A percentile compares a stretch with the other conserved stretches of the same genome.
Evolutionary conservation across 768 basidiomycete species (phyloP).

Genomic region (Boletus sp.): DNA sequence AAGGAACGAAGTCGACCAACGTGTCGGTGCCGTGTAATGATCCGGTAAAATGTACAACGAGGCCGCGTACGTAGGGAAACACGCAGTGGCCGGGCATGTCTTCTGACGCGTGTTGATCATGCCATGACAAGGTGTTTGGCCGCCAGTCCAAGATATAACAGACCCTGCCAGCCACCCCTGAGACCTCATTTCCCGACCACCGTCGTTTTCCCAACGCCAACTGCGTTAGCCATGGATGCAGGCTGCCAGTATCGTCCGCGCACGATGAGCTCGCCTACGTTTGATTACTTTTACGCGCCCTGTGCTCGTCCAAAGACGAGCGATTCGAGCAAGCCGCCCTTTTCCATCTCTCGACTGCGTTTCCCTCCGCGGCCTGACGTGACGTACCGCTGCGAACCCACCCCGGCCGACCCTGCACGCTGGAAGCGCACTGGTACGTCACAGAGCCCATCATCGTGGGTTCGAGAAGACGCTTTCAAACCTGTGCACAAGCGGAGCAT

Average conservation of each 20-base stretch:
- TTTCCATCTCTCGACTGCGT: constrained; percentile 17
- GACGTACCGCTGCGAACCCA: constrained; percentile 16
- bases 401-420: constrained; percentile 11
- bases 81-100: constrained; percentile 21
- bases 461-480: constrained; percentile 47
- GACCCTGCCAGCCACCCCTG: constrained; percentile 17
- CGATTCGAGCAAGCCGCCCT: constrained; percentile 11
- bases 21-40: constrained; percentile 24
- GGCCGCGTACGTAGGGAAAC: constrained; percentile 29
- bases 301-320: constrained; percentile 23
- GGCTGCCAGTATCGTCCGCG: constrained; percentile 30
- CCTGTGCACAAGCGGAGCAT: constrained; percentile 49
- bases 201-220: not conserved
- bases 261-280: constrained; percentile 17
- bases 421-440: constrained; percentile 31
- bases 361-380: constrained; percentile 21
- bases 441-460: constrained; percentile 36
- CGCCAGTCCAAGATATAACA: constrained; percentile 33
- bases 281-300: constrained; percentile 16
- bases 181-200: constrained; percentile 8
- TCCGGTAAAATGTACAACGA: constrained; percentile 22
- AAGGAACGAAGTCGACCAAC: constrained; percentile 21
- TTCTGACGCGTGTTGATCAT: constrained; percentile 30
- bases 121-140: constrained; percentile 29
- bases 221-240: constrained; percentile 26